Percentiles rank a stretch among this genome's conserved stretches.
These are phyloP conservation scores for Trichocladium antarcticum DNA, from an alignment of 495 filamentous ascomycete species.

Conservation along the genomic window DNA sequence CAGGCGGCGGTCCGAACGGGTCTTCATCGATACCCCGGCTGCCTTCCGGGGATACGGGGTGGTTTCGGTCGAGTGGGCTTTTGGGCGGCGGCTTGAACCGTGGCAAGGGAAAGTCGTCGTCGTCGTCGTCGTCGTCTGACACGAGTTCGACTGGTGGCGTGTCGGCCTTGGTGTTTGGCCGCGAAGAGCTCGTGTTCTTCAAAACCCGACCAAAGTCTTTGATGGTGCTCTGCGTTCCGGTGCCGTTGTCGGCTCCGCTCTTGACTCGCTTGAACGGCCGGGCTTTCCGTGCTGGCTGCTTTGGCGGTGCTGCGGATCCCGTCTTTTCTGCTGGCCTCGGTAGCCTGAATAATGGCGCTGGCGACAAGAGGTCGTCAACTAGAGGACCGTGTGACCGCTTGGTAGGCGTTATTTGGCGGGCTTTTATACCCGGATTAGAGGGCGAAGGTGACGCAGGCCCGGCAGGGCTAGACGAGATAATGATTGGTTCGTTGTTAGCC, in stretches of 20 bases:
- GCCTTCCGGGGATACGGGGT: too few species aligned
- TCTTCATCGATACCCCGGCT: slow-evolving; percentile 2
- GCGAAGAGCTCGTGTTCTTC: neutral
- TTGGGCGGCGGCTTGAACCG: neutral
- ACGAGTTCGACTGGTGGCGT: slow-evolving; percentile 1
- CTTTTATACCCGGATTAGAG: slow-evolving; percentile 2
- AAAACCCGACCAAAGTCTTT: slow-evolving; percentile 8
- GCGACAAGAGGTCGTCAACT: neutral
- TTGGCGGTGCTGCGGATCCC: too few species aligned
- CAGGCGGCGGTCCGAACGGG: slow-evolving; percentile 6
- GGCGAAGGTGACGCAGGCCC: slow-evolving; percentile 16
- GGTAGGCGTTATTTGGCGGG: neutral
- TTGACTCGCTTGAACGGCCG: slow-evolving; percentile 20
- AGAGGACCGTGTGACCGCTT: slow-evolving; percentile 6
- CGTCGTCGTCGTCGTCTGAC: slow-evolving; percentile 10
- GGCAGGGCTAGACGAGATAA: slow-evolving; percentile 36
- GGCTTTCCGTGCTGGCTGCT: slow-evolving; percentile 1
- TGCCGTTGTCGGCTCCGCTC: slow-evolving; percentile 11
- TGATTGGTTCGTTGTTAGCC: slow-evolving; percentile 23
- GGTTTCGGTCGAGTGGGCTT: neutral
- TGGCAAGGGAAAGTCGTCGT: slow-evolving; percentile 6
- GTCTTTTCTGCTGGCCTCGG: neutral
- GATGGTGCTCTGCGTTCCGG: slow-evolving; percentile 9
- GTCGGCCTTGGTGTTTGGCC: neutral
- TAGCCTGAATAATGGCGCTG: neutral